Evolutionary conservation across 75 land plant genomes (phyloP).

Genomic region (Ceratopteris richardii): DNA sequence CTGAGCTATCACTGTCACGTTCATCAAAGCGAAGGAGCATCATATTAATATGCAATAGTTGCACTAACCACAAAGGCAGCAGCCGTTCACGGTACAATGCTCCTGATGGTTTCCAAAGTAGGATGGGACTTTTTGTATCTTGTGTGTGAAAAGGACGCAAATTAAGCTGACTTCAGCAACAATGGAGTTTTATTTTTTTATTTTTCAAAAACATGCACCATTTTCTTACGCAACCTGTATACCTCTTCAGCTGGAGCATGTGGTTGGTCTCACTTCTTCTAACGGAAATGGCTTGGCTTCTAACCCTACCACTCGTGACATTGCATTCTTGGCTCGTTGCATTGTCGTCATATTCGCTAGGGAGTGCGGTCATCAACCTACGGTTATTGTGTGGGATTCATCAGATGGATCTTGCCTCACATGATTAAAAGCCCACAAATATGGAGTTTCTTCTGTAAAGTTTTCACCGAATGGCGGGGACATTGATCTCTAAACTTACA

Average conservation of each 20-base stretch:
- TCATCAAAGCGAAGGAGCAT: too few species aligned
- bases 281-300: constrained; percentile 43
- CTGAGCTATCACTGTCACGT: too few species aligned
- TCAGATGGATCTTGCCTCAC: constrained; percentile 28
- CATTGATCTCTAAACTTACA: constrained; percentile 40
- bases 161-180: too few species aligned
- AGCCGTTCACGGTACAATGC: too few species aligned
- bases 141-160: too few species aligned
- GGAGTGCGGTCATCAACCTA: constrained; percentile 61
- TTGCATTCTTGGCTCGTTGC: constrained; percentile 62
- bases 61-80: too few species aligned
- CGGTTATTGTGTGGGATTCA: constrained; percentile 55
- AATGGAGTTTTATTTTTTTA: too few species aligned
- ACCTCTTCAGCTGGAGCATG: constrained; percentile 53
- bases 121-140: too few species aligned
- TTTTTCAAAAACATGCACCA: too few species aligned
- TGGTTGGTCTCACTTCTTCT: constrained; percentile 52
- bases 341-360: constrained; percentile 53
- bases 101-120: too few species aligned
- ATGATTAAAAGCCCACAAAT: constrained; percentile 53
- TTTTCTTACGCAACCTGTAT: too few species aligned
- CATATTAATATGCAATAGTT: too few species aligned
- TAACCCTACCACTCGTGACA: constrained; percentile 26
- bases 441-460: constrained; percentile 49
- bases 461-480: constrained; percentile 65